Conservation (phyloP, 805 yeast species). For the Helenozyma rhizophorensis region DNA sequence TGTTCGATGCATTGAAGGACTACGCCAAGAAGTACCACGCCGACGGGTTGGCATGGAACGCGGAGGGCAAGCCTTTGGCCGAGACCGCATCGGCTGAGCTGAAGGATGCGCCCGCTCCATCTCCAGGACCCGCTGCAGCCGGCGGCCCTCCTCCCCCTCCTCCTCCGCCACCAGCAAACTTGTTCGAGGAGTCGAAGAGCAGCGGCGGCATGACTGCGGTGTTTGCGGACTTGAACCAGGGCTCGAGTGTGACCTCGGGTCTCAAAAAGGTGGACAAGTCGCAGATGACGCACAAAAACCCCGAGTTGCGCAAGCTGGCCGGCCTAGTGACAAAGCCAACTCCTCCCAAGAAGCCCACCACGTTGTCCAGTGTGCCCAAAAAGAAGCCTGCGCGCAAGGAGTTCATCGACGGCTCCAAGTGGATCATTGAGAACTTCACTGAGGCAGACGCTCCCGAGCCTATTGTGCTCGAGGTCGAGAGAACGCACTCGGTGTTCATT, state of each 20-base stretch:
- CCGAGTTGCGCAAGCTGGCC: constrained; percentile 63
- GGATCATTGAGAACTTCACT: constrained; percentile 82
- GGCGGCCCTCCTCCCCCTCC: constrained; percentile 83
- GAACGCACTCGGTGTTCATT: constrained; percentile 85
- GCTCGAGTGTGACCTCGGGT: constrained; percentile 77
- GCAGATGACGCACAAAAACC: constrained; percentile 92
- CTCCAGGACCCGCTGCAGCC: too few relatives aligned
- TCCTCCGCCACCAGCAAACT: constrained; percentile 76
- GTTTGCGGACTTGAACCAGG: constrained; percentile 85
- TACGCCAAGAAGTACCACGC: constrained; percentile 77
- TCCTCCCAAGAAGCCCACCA: constrained; percentile 80
- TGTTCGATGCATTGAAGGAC: constrained; percentile 65
- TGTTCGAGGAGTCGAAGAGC: constrained; percentile 41
- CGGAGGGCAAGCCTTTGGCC: constrained; percentile 53
- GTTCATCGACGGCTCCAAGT: constrained; percentile 72
- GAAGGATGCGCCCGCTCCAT: constrained; percentile 34
- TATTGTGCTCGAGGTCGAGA: constrained; percentile 69
- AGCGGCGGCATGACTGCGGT: constrained; percentile 75
- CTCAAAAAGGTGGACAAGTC: constrained; percentile 90
- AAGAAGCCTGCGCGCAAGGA: constrained; percentile 52
- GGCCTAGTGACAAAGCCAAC: constrained; percentile 52
- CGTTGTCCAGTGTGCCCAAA: constrained; percentile 39
- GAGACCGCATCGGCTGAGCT: constrained; percentile 38
- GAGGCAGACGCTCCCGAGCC: constrained; percentile 45
- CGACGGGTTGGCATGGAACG: constrained; percentile 79